Base-by-base conservation (phyloP, 371 early-diverging fungal genomes). In the Umbelopsis sp. region DNA sequence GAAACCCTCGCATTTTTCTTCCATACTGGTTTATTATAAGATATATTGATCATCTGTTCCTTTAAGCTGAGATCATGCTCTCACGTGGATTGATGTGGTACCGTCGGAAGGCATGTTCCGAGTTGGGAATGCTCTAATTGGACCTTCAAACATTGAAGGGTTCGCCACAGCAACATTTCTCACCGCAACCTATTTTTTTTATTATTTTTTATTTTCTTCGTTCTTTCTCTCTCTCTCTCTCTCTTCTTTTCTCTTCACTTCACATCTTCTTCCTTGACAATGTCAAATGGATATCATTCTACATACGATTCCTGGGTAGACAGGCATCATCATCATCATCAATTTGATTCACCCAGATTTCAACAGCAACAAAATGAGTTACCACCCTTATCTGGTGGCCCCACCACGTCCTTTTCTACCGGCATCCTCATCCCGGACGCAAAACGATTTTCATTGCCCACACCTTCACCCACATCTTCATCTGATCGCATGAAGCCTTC, bases 31-130 rank as follows among this genome's bases (percentile, higher is more conserved):
- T 29, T 57, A 57, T 18, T 57, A 29, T 57, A 57, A 57, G 57
- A 35, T 57, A 57, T 57, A 65, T 25, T 50, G 65, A n/a, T 50
- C 65, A 46, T 20, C 14, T 46, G 70, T 72, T 22, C 9, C 45
- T 57, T 0, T 65, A 50, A 9, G 24, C 69, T 57, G 74, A 70
- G 41, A 64, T 52, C 41, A 24, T 74, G 71, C 72, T 69, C 45
- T 74, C 74, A 50, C 74, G 72, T 74, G 74, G 74, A 12, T 51
- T 69, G n/a, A 64, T 77, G 41, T 72, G 71, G 41, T 63, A 70
- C 74, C 14, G 74, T 69, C 66, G 77, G 74, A 64, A 69, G 65
- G 63, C 74, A 74, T 69, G 51, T 74, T 3, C 45, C 51, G 62
- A 50, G 45, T 4, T 44, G 57, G 35, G 57, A 57, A 57, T 57